phyloP scores from a whole-genome alignment of 2,329 filamentous ascomycete genomes.

The Penicillium fuscoglaucum region DNA sequence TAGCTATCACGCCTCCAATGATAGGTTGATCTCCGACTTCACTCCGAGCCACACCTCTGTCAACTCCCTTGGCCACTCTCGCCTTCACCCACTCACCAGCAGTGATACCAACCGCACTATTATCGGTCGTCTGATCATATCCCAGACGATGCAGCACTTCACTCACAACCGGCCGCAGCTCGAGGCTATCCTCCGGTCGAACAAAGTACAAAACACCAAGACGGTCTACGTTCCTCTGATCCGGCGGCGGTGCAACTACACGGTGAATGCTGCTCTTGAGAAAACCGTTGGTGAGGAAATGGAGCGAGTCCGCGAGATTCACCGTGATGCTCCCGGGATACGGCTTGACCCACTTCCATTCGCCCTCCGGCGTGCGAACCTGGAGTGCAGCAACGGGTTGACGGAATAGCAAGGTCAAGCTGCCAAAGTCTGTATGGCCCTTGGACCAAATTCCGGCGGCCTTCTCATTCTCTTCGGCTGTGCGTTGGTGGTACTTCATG shows the following conservation, averaged over 20 bases:
- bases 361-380: constrained; percentile 47
- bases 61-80: constrained; percentile 21
- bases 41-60: constrained; percentile 14
- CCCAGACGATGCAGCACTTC: constrained; percentile 36
- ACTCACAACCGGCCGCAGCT: constrained; percentile 27
- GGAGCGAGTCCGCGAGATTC: constrained; percentile 52
- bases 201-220: constrained; percentile 48
- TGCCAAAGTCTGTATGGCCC: constrained; percentile 59
- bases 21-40: constrained; percentile 21
- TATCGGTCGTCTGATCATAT: constrained; percentile 12
- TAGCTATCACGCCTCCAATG: constrained; percentile 19
- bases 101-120: constrained; percentile 14
- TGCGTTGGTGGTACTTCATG: constrained; percentile 57
- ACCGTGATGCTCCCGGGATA: constrained; percentile 51
- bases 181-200: constrained; percentile 40
- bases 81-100: constrained; percentile 26
- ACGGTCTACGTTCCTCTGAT: constrained; percentile 44
- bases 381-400: constrained; percentile 60
- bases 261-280: constrained; percentile 50
- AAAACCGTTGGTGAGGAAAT: constrained; percentile 51
- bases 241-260: constrained; percentile 47
- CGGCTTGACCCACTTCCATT: constrained; percentile 54
- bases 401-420: constrained; percentile 57
- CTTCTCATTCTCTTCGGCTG: constrained; percentile 47
- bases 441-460: constrained; percentile 45